These are phyloP conservation scores for Nicotiana attenuata DNA, from an alignment of 257 asterid genomes.

Conservation along the genomic window DNA sequence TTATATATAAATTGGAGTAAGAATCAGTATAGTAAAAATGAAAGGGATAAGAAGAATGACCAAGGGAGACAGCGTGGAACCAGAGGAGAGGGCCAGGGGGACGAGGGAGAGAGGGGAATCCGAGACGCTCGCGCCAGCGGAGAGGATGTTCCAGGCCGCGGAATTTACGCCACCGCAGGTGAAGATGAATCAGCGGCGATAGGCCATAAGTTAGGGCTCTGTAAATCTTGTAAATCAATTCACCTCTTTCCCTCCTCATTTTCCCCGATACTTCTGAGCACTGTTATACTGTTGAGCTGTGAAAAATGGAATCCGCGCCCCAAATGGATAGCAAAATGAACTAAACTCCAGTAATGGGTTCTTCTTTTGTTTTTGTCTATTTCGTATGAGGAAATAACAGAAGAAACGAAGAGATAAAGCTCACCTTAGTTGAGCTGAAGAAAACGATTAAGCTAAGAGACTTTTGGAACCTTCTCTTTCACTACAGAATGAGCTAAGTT, in stretches of 20 bases:
- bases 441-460: too few species aligned
- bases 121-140: slow-evolving; percentile 87
- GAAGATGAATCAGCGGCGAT: slow-evolving; percentile 69
- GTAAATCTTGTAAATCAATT: slow-evolving; percentile 52
- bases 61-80: slow-evolving; percentile 92
- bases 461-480: too few species aligned
- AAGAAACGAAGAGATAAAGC: too few species aligned
- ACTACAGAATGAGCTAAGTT: too few species aligned
- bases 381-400: too few species aligned
- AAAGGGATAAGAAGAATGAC: slow-evolving; percentile 18
- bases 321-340: too few species aligned
- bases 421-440: too few species aligned
- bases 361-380: too few species aligned
- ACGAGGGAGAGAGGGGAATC: slow-evolving; percentile 61
- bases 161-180: slow-evolving; percentile 75
- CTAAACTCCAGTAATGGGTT: too few species aligned
- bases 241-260: slow-evolving; percentile 46
- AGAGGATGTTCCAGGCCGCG: slow-evolving; percentile 70
- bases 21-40: background rate
- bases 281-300: background rate
- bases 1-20: background rate
- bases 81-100: slow-evolving; percentile 75
- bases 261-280: background rate
- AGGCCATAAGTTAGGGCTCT: slow-evolving; percentile 58
- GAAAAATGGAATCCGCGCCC: too few species aligned